Base-by-base conservation (phyloP, 2,329 filamentous ascomycete genomes). In the Fusarium avenaceum region DNA sequence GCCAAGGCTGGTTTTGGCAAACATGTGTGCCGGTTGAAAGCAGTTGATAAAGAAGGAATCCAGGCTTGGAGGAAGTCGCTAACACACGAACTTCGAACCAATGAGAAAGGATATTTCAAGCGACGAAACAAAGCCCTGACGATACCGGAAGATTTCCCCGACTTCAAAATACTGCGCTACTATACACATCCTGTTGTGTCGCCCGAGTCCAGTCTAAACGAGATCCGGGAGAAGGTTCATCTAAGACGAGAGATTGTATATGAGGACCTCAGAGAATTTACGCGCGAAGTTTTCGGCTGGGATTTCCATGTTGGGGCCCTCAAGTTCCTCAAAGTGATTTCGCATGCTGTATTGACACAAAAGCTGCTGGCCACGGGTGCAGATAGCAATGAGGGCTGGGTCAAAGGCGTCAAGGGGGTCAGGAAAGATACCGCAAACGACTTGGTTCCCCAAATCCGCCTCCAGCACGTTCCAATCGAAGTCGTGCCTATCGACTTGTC, bases 131-230 rank as follows among this genome's bases (percentile, higher is more conserved):
- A 88, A 67, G 86, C 88, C 3, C 80, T 97, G 46, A 82, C 79
- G 6, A 91, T 99, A 32, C 95, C 95, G 0, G 89, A 92, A 0
- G 84, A 86, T 35, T 99, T 98, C 69, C 96, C 96, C 0, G 90
- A 92, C 65, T 80, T 87, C 46, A 91, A 93, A 42, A 88, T 97
- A 9, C 81, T 98, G 20, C 86, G 91, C 13, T 97, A 93, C 75
- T 99, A 99, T 72, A 95, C 92, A 0, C 90, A 94, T 74, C 96
- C 96, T 0, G 89, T 91, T 2, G 91, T 97, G 5, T 97, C 94
- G 78, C 86, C 10, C 83, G 86, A 26, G 74, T 95, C 50, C 79
- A 72, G 28, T 9, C 50, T 80, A 3, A 71, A 71, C 4, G 39
- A 60, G 3, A 65, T 80, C 13, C 70, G 70, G 9, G 58, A 72